Evolutionary conservation across 2,329 filamentous ascomycete species (phyloP).

Genomic region (Claviceps sorghi): DNA sequence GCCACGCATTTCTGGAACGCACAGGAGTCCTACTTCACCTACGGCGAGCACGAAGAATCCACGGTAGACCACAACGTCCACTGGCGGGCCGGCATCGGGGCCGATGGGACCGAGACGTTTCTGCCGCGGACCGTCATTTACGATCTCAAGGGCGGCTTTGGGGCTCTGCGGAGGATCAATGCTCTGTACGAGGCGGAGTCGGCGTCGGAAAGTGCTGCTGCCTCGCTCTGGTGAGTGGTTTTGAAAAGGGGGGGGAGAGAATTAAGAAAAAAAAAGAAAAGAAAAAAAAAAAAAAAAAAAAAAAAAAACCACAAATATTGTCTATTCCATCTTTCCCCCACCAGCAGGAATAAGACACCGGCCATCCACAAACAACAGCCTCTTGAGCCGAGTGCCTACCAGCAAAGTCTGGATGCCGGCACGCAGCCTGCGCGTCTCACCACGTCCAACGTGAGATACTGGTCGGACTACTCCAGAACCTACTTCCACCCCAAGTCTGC

Average conservation of each 20-base stretch:
- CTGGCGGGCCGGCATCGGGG: conserved; percentile 70
- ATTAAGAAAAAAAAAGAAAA: too few species aligned
- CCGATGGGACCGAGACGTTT: conserved; percentile 78
- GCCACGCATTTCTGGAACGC: conserved; percentile 97
- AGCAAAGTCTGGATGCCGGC: conserved; percentile 63
- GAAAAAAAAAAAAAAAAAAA: background rate
- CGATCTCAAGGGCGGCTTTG: conserved; percentile 87
- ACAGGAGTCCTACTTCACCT: conserved; percentile 98
- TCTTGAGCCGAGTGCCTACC: conserved; percentile 61
- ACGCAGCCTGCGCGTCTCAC: conserved; percentile 50
- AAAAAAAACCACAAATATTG: background rate
- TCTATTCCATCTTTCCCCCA: background rate
- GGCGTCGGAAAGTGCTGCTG: conserved; percentile 14
- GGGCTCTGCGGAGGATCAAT: conserved; percentile 74
- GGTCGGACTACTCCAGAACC: conserved; percentile 90
- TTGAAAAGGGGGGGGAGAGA: background rate
- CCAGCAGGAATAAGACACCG: conserved; percentile 46
- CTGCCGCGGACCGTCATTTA: conserved; percentile 87
- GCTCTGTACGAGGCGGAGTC: conserved; percentile 56
- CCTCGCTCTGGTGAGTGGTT: conserved; percentile 20
- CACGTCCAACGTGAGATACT: conserved; percentile 67
- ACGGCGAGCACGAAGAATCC: conserved; percentile 34
- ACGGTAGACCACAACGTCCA: conserved; percentile 49
- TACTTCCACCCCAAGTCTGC: conserved; percentile 84
- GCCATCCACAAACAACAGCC: conserved; percentile 53